These are phyloP conservation scores for Picea engelmannii DNA, from an alignment of 83 land plant genomes.

Conservation along the genomic window DNA sequence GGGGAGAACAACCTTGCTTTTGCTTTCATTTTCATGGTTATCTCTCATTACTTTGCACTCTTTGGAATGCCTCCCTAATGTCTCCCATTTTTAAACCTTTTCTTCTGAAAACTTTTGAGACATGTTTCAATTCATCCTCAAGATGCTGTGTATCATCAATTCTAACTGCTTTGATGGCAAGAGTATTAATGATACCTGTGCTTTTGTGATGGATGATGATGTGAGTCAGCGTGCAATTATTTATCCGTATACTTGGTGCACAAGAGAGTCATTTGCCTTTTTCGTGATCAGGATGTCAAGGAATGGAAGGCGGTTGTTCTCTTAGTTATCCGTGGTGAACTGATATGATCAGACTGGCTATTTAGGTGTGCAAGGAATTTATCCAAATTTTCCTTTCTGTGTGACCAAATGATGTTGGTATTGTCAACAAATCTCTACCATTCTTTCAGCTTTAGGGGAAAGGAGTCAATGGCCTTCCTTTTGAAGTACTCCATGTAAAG, in stretches of 20 bases:
- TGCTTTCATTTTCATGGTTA: too few species aligned
- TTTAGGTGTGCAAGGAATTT: too few species aligned
- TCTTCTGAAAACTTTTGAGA: too few species aligned
- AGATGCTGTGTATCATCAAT: not conserved
- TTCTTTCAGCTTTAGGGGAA: not conserved
- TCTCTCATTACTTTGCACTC: too few species aligned
- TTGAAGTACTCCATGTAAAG: not conserved
- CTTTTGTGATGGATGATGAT: not conserved
- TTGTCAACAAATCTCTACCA: not conserved
- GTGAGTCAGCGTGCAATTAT: not conserved
- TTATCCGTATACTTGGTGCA: not conserved
- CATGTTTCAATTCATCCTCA: too few species aligned
- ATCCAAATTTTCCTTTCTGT: not conserved
- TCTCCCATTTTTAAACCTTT: too few species aligned
- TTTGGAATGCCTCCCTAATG: too few species aligned
- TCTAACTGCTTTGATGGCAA: not conserved
- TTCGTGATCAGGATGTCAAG: not conserved
- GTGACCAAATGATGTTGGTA: not conserved
- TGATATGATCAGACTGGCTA: not conserved
- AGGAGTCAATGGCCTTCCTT: not conserved
- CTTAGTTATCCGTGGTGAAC: not conserved
- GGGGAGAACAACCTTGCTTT: too few species aligned
- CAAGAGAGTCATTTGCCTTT: not conserved
- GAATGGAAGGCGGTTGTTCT: not conserved
- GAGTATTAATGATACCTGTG: not conserved